These are phyloP conservation scores for Populus ilicifolia DNA, from an alignment of 345 rosid species.

Conservation along the genomic window DNA sequence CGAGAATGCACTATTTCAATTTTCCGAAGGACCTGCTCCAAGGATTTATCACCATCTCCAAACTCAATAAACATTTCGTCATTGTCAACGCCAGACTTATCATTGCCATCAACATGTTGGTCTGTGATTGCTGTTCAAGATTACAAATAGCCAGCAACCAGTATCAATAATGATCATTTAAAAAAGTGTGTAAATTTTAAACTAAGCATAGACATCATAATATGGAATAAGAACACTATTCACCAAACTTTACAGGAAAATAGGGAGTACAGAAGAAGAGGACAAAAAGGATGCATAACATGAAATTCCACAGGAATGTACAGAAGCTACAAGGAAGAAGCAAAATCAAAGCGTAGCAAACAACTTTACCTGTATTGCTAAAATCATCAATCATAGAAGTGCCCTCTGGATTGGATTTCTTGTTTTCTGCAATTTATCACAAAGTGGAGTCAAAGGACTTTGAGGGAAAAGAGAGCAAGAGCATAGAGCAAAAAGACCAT, in stretches of 20 bases:
- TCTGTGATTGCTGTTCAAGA: slow-evolving; percentile 37
- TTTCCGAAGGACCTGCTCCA: slow-evolving; percentile 65
- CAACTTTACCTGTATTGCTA: slow-evolving; percentile 38
- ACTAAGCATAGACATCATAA: neutral
- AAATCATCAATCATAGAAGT: slow-evolving; percentile 54
- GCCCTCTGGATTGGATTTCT: slow-evolving; percentile 57
- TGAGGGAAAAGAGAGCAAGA: neutral
- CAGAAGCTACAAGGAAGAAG: neutral
- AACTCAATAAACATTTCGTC: slow-evolving; percentile 40
- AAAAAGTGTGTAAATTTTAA: neutral
- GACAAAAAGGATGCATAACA: neutral
- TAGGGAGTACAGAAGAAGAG: neutral
- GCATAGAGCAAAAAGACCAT: neutral
- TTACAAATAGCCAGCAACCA: slow-evolving; percentile 4
- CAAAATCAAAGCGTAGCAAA: slow-evolving; percentile 6
- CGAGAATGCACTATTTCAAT: slow-evolving; percentile 60
- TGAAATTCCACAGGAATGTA: neutral
- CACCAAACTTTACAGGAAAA: neutral
- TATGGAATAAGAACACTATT: neutral
- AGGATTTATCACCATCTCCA: slow-evolving; percentile 43
- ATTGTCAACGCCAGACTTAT: slow-evolving; percentile 30
- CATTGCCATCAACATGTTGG: slow-evolving; percentile 34
- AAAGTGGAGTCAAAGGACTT: neutral
- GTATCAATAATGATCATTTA: slow-evolving; percentile 3
- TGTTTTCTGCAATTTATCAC: slow-evolving; percentile 53